phyloP scores from a whole-genome alignment of 2,329 filamentous ascomycete genomes.

The Diaporthe amygdali region DNA sequence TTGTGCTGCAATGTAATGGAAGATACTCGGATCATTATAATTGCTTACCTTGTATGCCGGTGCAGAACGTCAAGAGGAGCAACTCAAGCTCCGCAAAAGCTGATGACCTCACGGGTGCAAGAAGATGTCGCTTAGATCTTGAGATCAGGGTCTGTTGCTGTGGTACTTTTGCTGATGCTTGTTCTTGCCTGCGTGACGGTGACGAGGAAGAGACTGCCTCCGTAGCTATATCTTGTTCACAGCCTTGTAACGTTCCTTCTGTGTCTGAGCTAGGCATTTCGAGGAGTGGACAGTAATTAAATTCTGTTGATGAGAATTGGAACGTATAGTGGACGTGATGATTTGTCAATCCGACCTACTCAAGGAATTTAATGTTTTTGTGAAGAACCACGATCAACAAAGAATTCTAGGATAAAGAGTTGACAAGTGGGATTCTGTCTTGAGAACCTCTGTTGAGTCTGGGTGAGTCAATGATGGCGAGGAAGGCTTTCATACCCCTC shows the following conservation, averaged over 20 bases:
- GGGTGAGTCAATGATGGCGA: background rate
- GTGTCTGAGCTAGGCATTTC: background rate
- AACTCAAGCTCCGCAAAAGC: conserved; percentile 51
- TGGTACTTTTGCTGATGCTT: background rate
- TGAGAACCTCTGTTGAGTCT: background rate
- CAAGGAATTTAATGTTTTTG: background rate
- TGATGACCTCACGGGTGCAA: conserved; percentile 41
- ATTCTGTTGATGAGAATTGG: background rate
- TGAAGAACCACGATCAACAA: background rate
- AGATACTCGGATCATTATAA: background rate
- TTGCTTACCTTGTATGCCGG: conserved; percentile 52
- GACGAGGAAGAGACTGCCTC: background rate
- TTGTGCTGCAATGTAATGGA: background rate
- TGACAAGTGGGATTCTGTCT: background rate
- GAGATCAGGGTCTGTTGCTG: conserved; percentile 17
- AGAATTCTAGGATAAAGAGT: background rate
- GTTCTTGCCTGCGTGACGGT: background rate
- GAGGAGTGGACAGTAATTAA: background rate
- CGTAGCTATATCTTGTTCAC: background rate
- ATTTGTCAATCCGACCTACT: background rate
- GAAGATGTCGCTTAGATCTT: conserved; percentile 34
- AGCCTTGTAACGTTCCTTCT: background rate
- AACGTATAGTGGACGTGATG: background rate
- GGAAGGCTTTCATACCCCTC: background rate
- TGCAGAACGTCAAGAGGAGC: conserved; percentile 53